These are phyloP conservation scores for Panicum miliaceum DNA, from an alignment of 176 grass and related monocot genomes.

Conservation along the genomic window DNA sequence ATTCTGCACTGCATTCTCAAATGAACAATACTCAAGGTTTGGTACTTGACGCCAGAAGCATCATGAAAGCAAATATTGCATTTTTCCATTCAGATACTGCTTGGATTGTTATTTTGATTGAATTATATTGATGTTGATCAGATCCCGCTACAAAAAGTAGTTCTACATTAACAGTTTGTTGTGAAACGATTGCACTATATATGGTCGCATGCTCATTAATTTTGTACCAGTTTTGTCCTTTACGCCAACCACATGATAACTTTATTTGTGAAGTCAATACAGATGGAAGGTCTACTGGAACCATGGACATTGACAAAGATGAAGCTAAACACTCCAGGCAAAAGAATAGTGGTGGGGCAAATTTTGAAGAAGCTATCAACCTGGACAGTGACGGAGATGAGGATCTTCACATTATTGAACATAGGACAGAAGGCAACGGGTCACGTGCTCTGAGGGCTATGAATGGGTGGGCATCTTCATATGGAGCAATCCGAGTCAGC, in stretches of 20 bases:
- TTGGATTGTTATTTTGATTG: background rate
- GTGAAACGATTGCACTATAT: background rate
- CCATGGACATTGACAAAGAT: conserved; percentile 40
- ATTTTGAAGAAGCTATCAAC: background rate
- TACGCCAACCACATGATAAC: conserved; percentile 25
- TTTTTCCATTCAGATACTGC: background rate
- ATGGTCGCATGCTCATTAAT: conserved; percentile 21
- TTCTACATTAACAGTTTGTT: background rate
- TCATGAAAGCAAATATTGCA: background rate
- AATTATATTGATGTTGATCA: background rate
- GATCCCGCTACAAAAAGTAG: background rate
- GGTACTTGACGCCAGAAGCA: conserved; percentile 8
- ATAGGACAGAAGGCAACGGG: background rate
- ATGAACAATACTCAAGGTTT: conserved; percentile 31
- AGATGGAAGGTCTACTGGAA: conserved; percentile 29
- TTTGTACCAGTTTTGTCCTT: conserved; percentile 12
- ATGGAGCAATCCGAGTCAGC: too few relatives aligned
- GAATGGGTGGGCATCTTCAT: background rate
- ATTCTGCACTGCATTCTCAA: conserved; percentile 33
- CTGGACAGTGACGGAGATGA: conserved; percentile 39
- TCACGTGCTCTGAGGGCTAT: background rate
- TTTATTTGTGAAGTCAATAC: background rate
- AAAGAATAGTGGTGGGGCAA: background rate
- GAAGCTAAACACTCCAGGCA: background rate
- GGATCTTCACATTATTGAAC: conserved; percentile 1